Evolutionary conservation across 2,329 filamentous ascomycete species (phyloP), one percentile per base, ranked within the genome.

Genomic region (Diaporthe vexans): DNA sequence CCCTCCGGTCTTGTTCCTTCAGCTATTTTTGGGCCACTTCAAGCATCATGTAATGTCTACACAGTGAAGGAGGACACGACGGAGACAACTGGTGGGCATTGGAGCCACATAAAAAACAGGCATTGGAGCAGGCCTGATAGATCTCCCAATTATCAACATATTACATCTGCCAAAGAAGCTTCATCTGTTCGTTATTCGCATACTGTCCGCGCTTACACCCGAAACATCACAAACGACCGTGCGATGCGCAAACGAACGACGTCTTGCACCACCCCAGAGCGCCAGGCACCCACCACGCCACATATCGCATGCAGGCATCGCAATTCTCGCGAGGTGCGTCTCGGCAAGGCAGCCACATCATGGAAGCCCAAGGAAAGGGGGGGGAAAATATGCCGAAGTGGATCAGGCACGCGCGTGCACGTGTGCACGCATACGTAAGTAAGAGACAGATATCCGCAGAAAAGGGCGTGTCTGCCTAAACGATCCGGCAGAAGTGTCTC

Each of bases 131-230:
- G 58, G 71, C 70, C 61, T 57, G 63, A 69, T 69, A 75, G 61
- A 75, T 75, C 73, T 73, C 73, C 73, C 70, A 74, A 68, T 75
- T 54, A 73, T 29, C 37, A 37, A 72, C 21, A 43, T 21, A 17
- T 63, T n/a, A 72, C 57, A 40, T 40, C 33, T 61, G 21, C 26
- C 46, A 54, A 52, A n/a, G 3, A 40, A 13, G 3, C 29, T 10
- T 17, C 19, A 5, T n/a, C 37, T n/a, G 17, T 13, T 40, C 37
- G 37, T 40, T 40, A 13, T 24, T 48, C 40, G 19, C 43, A 17
- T 24, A 11, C 17, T 17, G 33, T 33, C 21, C 33, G 11, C 7
- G 35, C 3, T 37, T 26, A 17, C 26, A 9, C 40, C 46, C 21
- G 17, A 52, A 52, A n/a, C 29, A 17, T 1, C 46, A 52, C 15